phyloP scores from a whole-genome alignment of 192 early-diverging fungal genomes.

The Oehlia diaphana region DNA sequence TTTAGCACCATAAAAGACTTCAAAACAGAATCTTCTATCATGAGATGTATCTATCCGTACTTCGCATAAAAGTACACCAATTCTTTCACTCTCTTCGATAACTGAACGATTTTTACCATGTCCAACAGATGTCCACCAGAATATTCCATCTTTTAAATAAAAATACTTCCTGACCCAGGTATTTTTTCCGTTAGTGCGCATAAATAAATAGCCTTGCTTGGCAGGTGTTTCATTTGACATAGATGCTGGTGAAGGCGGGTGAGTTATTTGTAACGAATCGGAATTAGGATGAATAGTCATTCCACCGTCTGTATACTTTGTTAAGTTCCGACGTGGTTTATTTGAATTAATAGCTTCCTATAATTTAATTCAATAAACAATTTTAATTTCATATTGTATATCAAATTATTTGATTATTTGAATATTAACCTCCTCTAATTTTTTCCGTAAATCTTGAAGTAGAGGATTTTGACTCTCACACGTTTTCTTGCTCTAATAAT shows the following conservation, averaged over 20 bases:
- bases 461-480: constrained; percentile 33
- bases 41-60: constrained; percentile 50
- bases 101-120: constrained; percentile 49
- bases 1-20: constrained; percentile 56
- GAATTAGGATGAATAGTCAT: not conserved
- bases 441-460: constrained; percentile 30
- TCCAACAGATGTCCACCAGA: constrained; percentile 47
- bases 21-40: constrained; percentile 74
- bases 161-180: constrained; percentile 63
- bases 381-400: no score
- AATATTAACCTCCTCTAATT: constrained; percentile 33
- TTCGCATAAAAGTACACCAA: constrained; percentile 58
- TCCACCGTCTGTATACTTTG: constrained; percentile 4
- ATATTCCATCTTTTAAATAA: constrained; percentile 58
- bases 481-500: constrained; percentile 34
- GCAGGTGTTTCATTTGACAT: constrained; percentile 35
- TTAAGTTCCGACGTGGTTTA: not conserved
- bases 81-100: constrained; percentile 52
- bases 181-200: constrained; percentile 49
- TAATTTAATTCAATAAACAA: not conserved
- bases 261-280: not conserved
- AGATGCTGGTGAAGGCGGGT: not conserved
- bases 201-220: constrained; percentile 70
- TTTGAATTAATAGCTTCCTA: constrained; percentile 16
- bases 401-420: not conserved